Base-by-base conservation (phyloP, 495 filamentous ascomycete species). In the Choiromyces venosus region DNA sequence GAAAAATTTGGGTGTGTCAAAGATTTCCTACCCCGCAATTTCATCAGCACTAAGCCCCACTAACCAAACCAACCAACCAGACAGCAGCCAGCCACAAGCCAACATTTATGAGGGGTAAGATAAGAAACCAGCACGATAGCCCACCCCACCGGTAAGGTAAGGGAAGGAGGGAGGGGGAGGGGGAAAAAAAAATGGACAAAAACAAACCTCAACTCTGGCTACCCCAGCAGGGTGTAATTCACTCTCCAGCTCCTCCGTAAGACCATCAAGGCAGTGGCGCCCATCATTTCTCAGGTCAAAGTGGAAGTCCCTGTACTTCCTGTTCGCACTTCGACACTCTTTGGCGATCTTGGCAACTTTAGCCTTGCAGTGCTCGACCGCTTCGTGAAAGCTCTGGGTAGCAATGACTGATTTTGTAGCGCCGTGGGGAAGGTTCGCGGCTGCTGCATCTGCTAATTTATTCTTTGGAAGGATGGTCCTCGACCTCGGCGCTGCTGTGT, bases 271-370 rank as follows among this genome's bases (percentile, higher is more conserved):
- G 37, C 72, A 74, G 71, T 85, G 85, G 8, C 74, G 65, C 12
- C 82, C 75, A 79, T 96, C 93, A 70, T 87, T 85, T 77, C 93
- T 91, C 67, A 97, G 89, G 81, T 97, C 92, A 80, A 97, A 97
- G 82, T 94, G 89, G 37, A 90, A 88, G 82, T 97, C 94, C 5
- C 90, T 87, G 79, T 97, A 97, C 82, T 94, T 96, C 80, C 93
- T 90, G 82, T 97, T 97, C 72, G 95, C 85, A 12, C 92, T 86
- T 36, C 89, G 85, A 82, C 93, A 97, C 82, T 97, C 93, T 74
- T 86, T 88, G 12, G 91, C 88, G 78, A 97, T 96, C 78, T 92
- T 90, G 40, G 87, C 88, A 8, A 97, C 93, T 68, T 93, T 92
- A 65, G 85, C 85, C 70, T 83, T 83, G 83, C 94, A 97, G 66